phyloP scores from a whole-genome alignment of 1,284 basidiomycete species.

The Cystobasidium sp. region DNA sequence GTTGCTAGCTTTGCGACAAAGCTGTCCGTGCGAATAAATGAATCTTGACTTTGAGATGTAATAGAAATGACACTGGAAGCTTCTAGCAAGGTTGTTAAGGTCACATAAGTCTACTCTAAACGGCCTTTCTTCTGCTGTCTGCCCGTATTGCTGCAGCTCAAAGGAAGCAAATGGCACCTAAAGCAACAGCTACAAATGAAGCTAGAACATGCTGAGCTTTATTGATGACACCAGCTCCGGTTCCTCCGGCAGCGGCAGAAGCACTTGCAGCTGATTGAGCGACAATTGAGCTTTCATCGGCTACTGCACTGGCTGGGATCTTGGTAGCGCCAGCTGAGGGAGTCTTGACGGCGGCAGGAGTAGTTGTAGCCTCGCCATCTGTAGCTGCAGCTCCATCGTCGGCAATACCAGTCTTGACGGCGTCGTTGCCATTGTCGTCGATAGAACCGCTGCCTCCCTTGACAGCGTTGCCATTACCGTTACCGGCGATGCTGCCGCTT shows the following conservation, averaged over 20 bases:
- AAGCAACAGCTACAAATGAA: neutral
- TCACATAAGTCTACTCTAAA: too few relatives aligned
- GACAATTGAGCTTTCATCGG: too few relatives aligned
- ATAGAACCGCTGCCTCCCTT: too few relatives aligned
- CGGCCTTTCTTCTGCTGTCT: too few relatives aligned
- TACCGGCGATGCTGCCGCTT: neutral
- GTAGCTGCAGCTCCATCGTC: neutral
- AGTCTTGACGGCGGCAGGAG: neutral
- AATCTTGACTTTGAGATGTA: too few relatives aligned
- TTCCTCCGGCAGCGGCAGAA: neutral
- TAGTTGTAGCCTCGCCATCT: neutral
- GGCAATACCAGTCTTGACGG: neutral
- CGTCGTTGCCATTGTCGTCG: too few relatives aligned
- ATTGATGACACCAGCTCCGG: neutral
- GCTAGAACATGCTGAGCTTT: slow-evolving; percentile 3
- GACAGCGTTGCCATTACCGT: neutral
- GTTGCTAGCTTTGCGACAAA: too few relatives aligned
- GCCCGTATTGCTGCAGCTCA: too few relatives aligned
- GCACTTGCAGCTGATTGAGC: neutral
- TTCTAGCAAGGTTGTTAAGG: too few relatives aligned
- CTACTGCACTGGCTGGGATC: neutral
- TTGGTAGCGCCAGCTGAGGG: neutral
- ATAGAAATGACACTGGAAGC: too few relatives aligned
- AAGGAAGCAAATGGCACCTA: too few relatives aligned
- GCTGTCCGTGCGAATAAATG: too few relatives aligned